Evolutionary conservation across 805 yeast species (phyloP).

Genomic region (Lipomyces yamanashiensis): DNA sequence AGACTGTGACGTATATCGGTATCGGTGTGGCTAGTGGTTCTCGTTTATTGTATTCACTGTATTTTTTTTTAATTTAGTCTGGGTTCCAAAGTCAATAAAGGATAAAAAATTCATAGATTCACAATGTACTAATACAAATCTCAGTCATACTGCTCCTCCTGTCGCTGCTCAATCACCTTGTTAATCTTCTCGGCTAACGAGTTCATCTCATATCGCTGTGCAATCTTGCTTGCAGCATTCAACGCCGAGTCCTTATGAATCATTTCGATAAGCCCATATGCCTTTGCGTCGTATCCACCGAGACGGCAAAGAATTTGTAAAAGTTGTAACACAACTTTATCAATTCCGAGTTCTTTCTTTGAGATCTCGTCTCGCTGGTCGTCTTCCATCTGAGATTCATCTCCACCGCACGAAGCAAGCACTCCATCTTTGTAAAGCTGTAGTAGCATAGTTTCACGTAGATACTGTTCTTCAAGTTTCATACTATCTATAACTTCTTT

Average conservation of each 20-base stretch:
- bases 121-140: neutral
- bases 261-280: slow-evolving; percentile 68
- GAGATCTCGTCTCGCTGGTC: slow-evolving; percentile 57
- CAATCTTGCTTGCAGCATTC: slow-evolving; percentile 81
- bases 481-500: slow-evolving; percentile 14
- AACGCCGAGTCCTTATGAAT: slow-evolving; percentile 78
- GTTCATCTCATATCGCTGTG: slow-evolving; percentile 68
- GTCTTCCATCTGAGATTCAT: slow-evolving; percentile 45
- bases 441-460: slow-evolving; percentile 27
- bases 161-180: slow-evolving; percentile 53
- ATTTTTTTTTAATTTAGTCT: neutral
- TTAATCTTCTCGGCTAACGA: slow-evolving; percentile 59
- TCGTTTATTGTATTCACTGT: neutral
- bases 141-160: slow-evolving; percentile 14
- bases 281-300: slow-evolving; percentile 57
- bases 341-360: slow-evolving; percentile 61
- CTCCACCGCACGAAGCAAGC: slow-evolving; percentile 49
- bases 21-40: slow-evolving; percentile 12
- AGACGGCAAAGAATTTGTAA: slow-evolving; percentile 70
- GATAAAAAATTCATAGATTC: slow-evolving; percentile 1
- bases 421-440: slow-evolving; percentile 32
- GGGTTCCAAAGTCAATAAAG: slow-evolving; percentile 12
- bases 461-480: slow-evolving; percentile 34
- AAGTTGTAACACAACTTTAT: slow-evolving; percentile 75
- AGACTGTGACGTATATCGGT: slow-evolving; percentile 14